Percentiles rank a stretch among this genome's conserved stretches.
Evolutionary conservation across 177 flowering plant genomes (phyloP).

Genomic region (Telopea speciosissima): DNA sequence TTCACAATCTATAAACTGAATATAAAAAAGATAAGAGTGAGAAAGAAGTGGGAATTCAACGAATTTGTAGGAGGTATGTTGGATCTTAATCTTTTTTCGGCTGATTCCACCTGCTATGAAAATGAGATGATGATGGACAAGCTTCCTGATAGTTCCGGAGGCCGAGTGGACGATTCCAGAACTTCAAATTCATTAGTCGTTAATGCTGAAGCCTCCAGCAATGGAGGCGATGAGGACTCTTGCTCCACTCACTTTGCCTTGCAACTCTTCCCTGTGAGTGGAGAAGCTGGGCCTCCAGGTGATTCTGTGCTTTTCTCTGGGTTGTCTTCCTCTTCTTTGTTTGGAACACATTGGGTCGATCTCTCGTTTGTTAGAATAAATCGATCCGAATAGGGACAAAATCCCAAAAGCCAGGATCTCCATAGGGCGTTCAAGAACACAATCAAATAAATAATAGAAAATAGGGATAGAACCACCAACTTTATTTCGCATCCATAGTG

Average conservation of each 20-base stretch:
- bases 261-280: slow-evolving; percentile 51
- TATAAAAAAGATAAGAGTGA: background rate
- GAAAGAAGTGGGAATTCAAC: background rate
- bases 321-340: slow-evolving; percentile 20
- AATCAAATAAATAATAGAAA: too few relatives aligned
- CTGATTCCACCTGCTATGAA: slow-evolving; percentile 24
- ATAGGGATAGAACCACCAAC: too few relatives aligned
- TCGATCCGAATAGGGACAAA: too few relatives aligned
- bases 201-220: slow-evolving; percentile 38
- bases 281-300: slow-evolving; percentile 8
- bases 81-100: slow-evolving; percentile 48
- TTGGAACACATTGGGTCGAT: slow-evolving; percentile 37
- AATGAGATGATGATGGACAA: slow-evolving; percentile 20
- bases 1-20: background rate
- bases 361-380: too few relatives aligned
- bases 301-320: slow-evolving; percentile 16
- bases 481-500: too few relatives aligned
- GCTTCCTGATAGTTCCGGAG: slow-evolving; percentile 27
- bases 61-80: slow-evolving; percentile 29
- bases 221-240: slow-evolving; percentile 51
- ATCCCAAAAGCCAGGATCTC: too few relatives aligned
- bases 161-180: slow-evolving; percentile 44
- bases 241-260: slow-evolving; percentile 53
- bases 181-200: slow-evolving; percentile 57
- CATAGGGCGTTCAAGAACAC: too few relatives aligned